Base-by-base conservation (phyloP, 1,284 basidiomycete species). In the Jaminaea rosea region DNA sequence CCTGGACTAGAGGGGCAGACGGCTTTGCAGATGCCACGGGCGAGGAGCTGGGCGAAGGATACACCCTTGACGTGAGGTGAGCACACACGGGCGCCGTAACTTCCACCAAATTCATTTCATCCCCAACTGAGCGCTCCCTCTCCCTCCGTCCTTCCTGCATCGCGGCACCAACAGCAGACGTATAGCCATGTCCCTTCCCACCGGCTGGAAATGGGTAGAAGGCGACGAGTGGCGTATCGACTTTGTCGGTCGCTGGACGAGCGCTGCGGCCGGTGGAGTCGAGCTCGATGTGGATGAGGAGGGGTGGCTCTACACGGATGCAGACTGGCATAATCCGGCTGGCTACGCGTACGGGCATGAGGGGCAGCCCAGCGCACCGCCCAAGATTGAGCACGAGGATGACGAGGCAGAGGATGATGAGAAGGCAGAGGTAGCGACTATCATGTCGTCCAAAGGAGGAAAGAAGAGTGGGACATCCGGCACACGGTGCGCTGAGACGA, bases 171-270 rank as follows among this genome's bases (percentile, higher is more conserved):
- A 56, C 49, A 62, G 60, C 51, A 68, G 62, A 49, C 62, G 68
- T 46, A 60, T 67, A 13, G 58, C 63, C 9, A 62, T 66, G 60
- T 55, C 54, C 21, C 62, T 67, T 19, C 67, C 69, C 15, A 50
- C 56, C 5, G 71, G 71, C 11, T 73, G 69, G 62, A 58, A 58
- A 32, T 73, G 68, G 68, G 42, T 73, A 21, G 55, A 64, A 1
- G 67, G 65, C 17, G 71, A 73, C 23, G 63, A 66, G 5, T 73
- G 71, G 71, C 55, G 71, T n/a, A 72, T 73, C 50, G 71, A 73
- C 47, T 72, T 67, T 66, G 59, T 65, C 9, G 71, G 69, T 1
- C 49, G 50, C 26, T 73, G 71, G 71, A 67, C 67, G 15, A n/a
- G n/a, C n/a, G n/a, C n/a, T n/a, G n/a, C n/a, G n/a, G n/a, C n/a